phyloP scores from a whole-genome alignment of 495 filamentous ascomycete species.

The Corynascus novoguineensis region DNA sequence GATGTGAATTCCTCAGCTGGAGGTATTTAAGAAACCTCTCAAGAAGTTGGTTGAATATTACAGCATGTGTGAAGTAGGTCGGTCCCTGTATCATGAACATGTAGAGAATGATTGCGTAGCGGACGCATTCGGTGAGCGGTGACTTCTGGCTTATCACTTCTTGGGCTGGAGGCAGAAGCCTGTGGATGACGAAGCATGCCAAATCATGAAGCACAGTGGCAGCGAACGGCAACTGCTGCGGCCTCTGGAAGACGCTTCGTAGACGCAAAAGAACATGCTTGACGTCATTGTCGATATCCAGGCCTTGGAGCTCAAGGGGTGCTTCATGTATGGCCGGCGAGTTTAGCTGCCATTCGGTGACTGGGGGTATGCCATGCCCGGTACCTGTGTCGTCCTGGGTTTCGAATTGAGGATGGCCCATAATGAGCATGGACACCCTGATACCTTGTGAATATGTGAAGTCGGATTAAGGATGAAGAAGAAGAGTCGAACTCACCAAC shows the following conservation, averaged over 20 bases:
- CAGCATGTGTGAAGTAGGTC: conserved; percentile 47
- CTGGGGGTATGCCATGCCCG: conserved; percentile 43
- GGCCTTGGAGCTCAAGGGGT: conserved; percentile 11
- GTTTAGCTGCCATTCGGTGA: conserved; percentile 40
- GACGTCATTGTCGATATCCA: conserved; percentile 32
- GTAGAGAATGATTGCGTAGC: conserved; percentile 42
- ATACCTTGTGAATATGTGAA: neutral
- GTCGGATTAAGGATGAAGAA: neutral
- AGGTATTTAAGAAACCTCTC: conserved; percentile 30
- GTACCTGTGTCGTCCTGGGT: conserved; percentile 44
- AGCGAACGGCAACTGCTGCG: conserved; percentile 24
- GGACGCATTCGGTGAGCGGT: conserved; percentile 39
- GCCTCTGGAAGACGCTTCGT: conserved; percentile 34
- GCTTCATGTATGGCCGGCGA: conserved; percentile 1
- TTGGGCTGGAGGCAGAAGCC: conserved; percentile 31
- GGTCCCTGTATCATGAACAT: conserved; percentile 49
- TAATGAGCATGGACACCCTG: conserved; percentile 50
- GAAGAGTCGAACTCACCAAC: conserved; percentile 35
- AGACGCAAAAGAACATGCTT: conserved; percentile 39
- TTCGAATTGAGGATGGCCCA: conserved; percentile 43
- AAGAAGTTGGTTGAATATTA: conserved; percentile 34
- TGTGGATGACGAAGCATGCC: conserved; percentile 46
- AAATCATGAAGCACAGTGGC: conserved; percentile 45
- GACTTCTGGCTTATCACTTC: conserved; percentile 8
- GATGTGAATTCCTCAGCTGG: conserved; percentile 15